These are phyloP conservation scores for Closterium sp. DNA, from an alignment of 139 green algal genomes.

Conservation along the genomic window DNA sequence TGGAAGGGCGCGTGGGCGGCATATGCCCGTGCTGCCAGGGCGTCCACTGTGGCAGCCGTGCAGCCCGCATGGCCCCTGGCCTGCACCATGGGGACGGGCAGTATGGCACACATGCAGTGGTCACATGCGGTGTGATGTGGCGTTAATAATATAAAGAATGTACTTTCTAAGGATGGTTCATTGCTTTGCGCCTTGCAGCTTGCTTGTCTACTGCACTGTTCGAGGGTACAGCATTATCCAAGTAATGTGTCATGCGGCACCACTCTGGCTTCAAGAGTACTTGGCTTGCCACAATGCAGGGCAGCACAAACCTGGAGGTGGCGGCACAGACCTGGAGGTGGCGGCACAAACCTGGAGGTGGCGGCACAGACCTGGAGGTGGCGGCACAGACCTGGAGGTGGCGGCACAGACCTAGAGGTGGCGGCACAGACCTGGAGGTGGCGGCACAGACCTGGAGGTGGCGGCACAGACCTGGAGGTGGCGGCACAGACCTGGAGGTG, in stretches of 20 bases:
- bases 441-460: not conserved
- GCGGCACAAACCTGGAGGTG: not conserved
- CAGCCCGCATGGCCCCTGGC: not conserved
- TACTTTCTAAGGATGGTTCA: no score
- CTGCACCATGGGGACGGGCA: not conserved
- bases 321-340: not conserved
- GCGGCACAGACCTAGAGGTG: not conserved
- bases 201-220: no score
- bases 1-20: constrained; percentile 2
- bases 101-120: not conserved
- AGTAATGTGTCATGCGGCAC: no score
- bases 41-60: not conserved
- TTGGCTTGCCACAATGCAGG: no score
- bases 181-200: no score
- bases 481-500: not conserved
- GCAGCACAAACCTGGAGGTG: not conserved
- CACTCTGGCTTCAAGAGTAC: no score
- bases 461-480: constrained; percentile 6
- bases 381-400: no score
- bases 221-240: no score
- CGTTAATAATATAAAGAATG: no score
- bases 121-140: not conserved
- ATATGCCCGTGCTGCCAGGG: not conserved
- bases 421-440: not conserved
- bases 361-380: constrained; percentile 6